Evolutionary conservation across 306 rosid genomes (phyloP).

Genomic region (Lablab purpureus): DNA sequence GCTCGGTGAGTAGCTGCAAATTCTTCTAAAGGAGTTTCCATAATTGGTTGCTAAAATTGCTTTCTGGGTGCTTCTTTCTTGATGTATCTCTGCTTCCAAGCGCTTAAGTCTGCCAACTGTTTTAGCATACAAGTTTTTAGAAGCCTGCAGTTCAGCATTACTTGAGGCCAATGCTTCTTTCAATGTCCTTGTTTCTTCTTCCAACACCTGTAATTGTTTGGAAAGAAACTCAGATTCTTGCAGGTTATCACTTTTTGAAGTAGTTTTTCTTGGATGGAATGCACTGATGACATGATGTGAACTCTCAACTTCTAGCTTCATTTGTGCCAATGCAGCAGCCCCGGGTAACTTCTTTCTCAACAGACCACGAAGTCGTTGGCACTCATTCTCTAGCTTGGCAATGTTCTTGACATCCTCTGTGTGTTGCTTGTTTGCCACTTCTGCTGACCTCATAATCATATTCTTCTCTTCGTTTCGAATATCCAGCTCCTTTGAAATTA

Average conservation of each 20-base stretch:
- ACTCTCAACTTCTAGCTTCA: constrained; percentile 89
- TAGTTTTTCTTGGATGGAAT: constrained; percentile 59
- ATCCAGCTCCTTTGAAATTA: constrained; percentile 86
- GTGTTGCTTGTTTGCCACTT: constrained; percentile 78
- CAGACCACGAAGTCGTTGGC: constrained; percentile 85
- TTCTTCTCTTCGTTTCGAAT: constrained; percentile 94
- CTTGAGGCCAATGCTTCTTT: constrained; percentile 92
- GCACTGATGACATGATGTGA: constrained; percentile 67
- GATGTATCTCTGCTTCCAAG: constrained; percentile 77
- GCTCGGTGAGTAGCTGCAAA: constrained; percentile 73
- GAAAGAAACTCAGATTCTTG: constrained; percentile 78
- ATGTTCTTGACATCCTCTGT: constrained; percentile 76
- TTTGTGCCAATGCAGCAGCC: constrained; percentile 93
- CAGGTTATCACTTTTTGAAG: constrained; percentile 57
- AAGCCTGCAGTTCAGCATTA: constrained; percentile 77
- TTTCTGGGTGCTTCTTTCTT: constrained; percentile 67
- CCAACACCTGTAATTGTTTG: constrained; percentile 66
- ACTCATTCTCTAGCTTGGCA: constrained; percentile 82
- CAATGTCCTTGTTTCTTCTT: constrained; percentile 84
- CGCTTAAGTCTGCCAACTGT: constrained; percentile 69
- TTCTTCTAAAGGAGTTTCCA: constrained; percentile 60
- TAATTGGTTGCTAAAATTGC: constrained; percentile 56
- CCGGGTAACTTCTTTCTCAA: constrained; percentile 95
- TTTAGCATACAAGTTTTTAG: constrained; percentile 77
- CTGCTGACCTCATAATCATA: constrained; percentile 86